Evolutionary conservation across 1,284 basidiomycete genomes (phyloP).

Genomic region (Leccinum laetum): DNA sequence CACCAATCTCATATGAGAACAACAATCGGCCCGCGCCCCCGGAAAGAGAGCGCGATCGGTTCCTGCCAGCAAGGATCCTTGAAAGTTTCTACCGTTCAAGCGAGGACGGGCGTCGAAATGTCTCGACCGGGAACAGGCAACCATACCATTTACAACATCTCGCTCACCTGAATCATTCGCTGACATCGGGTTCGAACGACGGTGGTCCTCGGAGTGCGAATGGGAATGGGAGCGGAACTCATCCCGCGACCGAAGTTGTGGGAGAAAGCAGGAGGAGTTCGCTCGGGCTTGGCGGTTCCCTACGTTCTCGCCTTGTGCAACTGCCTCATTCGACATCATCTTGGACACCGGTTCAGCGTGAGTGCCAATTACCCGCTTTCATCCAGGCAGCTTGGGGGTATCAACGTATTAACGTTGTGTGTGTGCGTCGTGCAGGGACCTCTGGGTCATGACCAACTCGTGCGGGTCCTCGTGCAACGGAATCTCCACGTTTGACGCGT

Average conservation of each 20-base stretch:
- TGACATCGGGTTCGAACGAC: not conserved
- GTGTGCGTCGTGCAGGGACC: slow-evolving; percentile 18
- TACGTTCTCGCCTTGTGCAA: slow-evolving; percentile 9
- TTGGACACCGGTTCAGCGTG: slow-evolving; percentile 62
- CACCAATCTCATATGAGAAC: slow-evolving; percentile 16
- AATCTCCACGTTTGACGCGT: slow-evolving; percentile 17
- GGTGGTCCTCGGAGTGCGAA: slow-evolving; percentile 7
- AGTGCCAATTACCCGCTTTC: slow-evolving; percentile 10
- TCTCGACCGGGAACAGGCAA: slow-evolving; percentile 7
- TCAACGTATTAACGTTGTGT: not conserved
- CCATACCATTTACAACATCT: slow-evolving; percentile 11
- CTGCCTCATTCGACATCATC: slow-evolving; percentile 27
- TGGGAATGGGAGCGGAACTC: slow-evolving; percentile 13
- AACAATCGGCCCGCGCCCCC: slow-evolving; percentile 10
- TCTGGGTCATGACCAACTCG: slow-evolving; percentile 22
- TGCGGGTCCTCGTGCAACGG: slow-evolving; percentile 19
- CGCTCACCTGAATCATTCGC: slow-evolving; percentile 3
- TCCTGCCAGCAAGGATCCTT: slow-evolving; percentile 23
- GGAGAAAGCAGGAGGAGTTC: slow-evolving; percentile 14
- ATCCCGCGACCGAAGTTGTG: slow-evolving; percentile 10
- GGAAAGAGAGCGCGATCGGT: slow-evolving; percentile 29
- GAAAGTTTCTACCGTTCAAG: slow-evolving; percentile 25
- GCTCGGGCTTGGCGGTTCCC: too few relatives aligned
- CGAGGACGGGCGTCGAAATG: slow-evolving; percentile 24
- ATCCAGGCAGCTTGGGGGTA: not conserved